Evolutionary conservation across 176 grass and related monocot genomes (phyloP).

Genomic region (Triticum urartu): DNA sequence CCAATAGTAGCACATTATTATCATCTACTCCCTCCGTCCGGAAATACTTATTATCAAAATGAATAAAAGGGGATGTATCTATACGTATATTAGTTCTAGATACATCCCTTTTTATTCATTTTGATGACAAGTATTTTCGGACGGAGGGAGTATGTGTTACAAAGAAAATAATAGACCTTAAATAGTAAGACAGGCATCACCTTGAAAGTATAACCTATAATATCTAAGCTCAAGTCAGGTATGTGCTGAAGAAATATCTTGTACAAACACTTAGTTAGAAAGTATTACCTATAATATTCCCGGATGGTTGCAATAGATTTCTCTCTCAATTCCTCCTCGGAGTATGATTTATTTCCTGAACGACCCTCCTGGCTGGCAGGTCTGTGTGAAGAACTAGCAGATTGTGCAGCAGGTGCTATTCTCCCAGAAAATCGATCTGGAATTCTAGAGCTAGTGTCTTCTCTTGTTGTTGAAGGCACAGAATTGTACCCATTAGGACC

Average conservation of each 20-base stretch:
- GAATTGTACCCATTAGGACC: constrained; percentile 60
- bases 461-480: constrained; percentile 34
- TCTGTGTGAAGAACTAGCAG: constrained; percentile 53
- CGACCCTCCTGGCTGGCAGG: constrained; percentile 42
- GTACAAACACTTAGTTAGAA: neutral
- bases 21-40: neutral
- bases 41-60: too few relatives aligned
- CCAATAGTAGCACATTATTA: neutral
- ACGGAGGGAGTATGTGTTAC: neutral
- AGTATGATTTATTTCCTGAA: constrained; percentile 54
- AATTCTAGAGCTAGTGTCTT: constrained; percentile 40
- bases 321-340: constrained; percentile 60
- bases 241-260: neutral
- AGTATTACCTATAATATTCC: constrained; percentile 84
- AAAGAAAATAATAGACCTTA: constrained; percentile 1
- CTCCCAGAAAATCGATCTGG: constrained; percentile 42
- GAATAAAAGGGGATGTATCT: too few relatives aligned
- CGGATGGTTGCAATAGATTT: constrained; percentile 78
- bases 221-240: neutral
- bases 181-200: neutral
- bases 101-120: too few relatives aligned
- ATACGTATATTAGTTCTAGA: too few relatives aligned
- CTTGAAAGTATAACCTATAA: neutral
- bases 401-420: constrained; percentile 34
- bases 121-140: too few relatives aligned